phyloP scores from a whole-genome alignment of 768 basidiomycete genomes.

The Russula dissimulans region DNA sequence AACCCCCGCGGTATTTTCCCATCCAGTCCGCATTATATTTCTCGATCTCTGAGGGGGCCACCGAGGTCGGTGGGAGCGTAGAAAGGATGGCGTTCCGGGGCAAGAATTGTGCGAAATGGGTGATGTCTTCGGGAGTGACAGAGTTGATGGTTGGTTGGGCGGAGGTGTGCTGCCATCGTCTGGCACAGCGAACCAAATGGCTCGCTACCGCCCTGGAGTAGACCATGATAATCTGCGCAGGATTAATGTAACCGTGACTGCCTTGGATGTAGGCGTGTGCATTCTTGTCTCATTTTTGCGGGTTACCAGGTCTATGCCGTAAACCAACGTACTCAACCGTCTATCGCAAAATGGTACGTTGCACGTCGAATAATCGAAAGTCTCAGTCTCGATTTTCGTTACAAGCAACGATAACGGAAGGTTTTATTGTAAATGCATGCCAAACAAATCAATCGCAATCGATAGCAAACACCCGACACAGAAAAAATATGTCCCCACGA shows the following conservation, averaged over 20 bases:
- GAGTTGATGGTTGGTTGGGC: constrained; percentile 25
- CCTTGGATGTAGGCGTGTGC: too few relatives aligned
- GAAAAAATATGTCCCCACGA: constrained; percentile 1
- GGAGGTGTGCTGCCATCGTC: constrained; percentile 21
- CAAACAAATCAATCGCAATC: neutral
- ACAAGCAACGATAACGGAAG: too few relatives aligned
- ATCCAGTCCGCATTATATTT: constrained; percentile 92
- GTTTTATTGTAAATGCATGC: too few relatives aligned
- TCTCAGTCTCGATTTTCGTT: too few relatives aligned
- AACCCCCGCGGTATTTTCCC: constrained; percentile 83
- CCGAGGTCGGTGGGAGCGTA: constrained; percentile 44
- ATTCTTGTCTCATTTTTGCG: too few relatives aligned
- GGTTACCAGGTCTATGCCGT: too few relatives aligned
- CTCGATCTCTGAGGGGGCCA: constrained; percentile 54
- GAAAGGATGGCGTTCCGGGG: constrained; percentile 57
- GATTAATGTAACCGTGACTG: neutral
- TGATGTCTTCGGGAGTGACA: constrained; percentile 49
- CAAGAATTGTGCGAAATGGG: constrained; percentile 59
- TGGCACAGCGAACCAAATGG: neutral
- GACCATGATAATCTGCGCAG: too few relatives aligned
- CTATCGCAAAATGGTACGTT: too few relatives aligned
- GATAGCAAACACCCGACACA: neutral
- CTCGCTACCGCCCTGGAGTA: neutral
- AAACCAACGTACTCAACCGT: too few relatives aligned
- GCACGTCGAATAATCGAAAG: too few relatives aligned